Evolutionary conservation across 2,329 filamentous ascomycete genomes (phyloP).

Genomic region (Diaporthe nobilis): DNA sequence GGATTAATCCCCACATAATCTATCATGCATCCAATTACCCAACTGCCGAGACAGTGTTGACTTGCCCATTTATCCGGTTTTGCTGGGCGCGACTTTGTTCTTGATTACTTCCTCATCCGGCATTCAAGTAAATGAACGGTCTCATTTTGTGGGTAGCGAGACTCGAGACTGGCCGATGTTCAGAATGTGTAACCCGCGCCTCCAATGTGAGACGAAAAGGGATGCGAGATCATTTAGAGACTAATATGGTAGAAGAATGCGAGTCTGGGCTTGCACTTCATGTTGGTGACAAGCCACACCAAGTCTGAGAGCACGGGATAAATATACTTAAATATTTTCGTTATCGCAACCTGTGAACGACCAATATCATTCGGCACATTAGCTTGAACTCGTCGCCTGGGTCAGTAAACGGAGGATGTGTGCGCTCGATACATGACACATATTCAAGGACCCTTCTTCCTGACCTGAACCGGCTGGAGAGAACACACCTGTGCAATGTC

Average conservation of each 20-base stretch:
- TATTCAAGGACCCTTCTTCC: background rate
- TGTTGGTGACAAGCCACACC: background rate
- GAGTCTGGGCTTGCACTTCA: background rate
- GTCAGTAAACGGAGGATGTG: background rate
- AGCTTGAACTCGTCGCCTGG: background rate
- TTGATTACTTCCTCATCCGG: background rate
- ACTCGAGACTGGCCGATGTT: background rate
- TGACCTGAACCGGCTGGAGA: background rate
- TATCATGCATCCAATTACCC: conserved; percentile 18
- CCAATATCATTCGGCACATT: background rate
- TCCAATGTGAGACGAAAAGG: too few species aligned
- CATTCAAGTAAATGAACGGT: background rate
- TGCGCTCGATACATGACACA: background rate
- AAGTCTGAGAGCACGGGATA: background rate
- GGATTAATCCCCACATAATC: background rate
- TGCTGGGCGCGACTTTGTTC: background rate
- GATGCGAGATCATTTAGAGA: background rate
- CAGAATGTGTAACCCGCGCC: background rate
- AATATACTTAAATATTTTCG: background rate
- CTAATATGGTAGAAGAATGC: background rate
- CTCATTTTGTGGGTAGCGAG: background rate
- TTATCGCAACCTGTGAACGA: background rate
- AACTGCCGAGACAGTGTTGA: conserved; percentile 17
- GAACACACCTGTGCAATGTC: too few species aligned
- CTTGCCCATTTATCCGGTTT: conserved; percentile 12